phyloP scores from a whole-genome alignment of 1,284 basidiomycete genomes.

The Microstroma glucosiphilum region DNA sequence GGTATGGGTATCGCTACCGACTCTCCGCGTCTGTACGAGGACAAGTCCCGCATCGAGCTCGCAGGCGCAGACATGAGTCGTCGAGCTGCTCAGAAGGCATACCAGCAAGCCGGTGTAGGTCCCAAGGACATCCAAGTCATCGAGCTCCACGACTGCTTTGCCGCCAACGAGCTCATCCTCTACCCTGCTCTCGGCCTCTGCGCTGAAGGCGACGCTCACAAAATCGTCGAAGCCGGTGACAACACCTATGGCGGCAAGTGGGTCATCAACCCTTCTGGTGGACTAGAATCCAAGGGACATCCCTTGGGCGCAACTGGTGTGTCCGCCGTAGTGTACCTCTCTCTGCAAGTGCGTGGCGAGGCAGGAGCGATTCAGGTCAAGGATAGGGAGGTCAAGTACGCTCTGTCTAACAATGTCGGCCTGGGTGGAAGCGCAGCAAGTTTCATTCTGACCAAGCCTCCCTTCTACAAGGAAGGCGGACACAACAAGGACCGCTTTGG shows the following conservation, averaged over 20 bases:
- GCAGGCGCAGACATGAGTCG: conserved; percentile 61
- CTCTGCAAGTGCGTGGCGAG: conserved; percentile 56
- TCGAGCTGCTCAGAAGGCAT: conserved; percentile 65
- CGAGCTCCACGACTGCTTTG: conserved; percentile 78
- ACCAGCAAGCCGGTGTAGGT: conserved; percentile 65
- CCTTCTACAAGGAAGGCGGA: conserved; percentile 35
- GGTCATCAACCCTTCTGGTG: conserved; percentile 77
- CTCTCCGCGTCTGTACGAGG: conserved; percentile 37
- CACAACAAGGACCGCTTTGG: conserved; percentile 36
- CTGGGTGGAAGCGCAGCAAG: conserved; percentile 58
- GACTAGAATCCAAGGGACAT: conserved; percentile 73
- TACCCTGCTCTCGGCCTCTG: conserved; percentile 78
- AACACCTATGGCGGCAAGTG: conserved; percentile 72
- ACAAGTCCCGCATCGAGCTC: conserved; percentile 40
- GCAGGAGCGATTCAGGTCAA: conserved; percentile 58
- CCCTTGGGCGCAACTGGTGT: conserved; percentile 77
- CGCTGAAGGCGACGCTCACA: conserved; percentile 64
- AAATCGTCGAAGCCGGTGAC: conserved; percentile 68
- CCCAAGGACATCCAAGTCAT: conserved; percentile 73
- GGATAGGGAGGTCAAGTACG: conserved; percentile 64
- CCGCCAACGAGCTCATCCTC: conserved; percentile 63
- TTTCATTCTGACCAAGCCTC: conserved; percentile 28
- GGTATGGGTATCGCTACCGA: conserved; percentile 44
- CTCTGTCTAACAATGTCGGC: conserved; percentile 75
- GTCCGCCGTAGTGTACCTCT: conserved; percentile 81